Base-by-base conservation (phyloP, 768 basidiomycete genomes). In the Amanita molliuscula region DNA sequence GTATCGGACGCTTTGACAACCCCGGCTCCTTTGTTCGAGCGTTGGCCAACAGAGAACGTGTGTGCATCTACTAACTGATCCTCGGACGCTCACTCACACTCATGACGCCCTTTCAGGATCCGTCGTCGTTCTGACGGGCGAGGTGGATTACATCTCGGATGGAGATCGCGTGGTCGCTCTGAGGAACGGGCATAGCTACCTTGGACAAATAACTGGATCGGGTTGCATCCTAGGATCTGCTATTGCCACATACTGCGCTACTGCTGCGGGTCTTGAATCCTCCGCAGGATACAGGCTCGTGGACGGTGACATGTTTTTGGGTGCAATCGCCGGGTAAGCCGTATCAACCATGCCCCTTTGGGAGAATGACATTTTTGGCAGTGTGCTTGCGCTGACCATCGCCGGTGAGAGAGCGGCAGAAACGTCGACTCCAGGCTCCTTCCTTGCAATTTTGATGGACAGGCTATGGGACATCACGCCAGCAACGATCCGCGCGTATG, bases 171-270 rank as follows among this genome's bases (percentile, higher is more conserved):
- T 90, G 4, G 71, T 88, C n/a, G 72, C 75, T 37, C 65, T 90
- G 6, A 66, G 70, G 3, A 96, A 96, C 58, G 94, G 94, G 0
- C 72, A 87, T 58, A 65, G 69, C 13, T 67, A 85, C 21, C 77
- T 96, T 6, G 83, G 81, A 0, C 71, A 76, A 48, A 91, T 97
- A 50, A 96, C 94, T 0, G 94, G 93, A 0, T 88, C 88, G 21
- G 93, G 93, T 3, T 97, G 93, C 59, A 80, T 94, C 62, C 69
- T 80, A 20, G 87, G 86, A 23, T 85, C 86, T 8, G 71, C 76
- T 26, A 76, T 95, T 43, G 86, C 90, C 0, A 78, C 84, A 13
- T 93, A 83, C 65, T 88, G 86, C 61, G 83, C 78, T 2, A 79
- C 82, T 9, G 70, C 75, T 48, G 51, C 60, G 16, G 59, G 75